Base-by-base conservation (phyloP, 768 basidiomycete genomes). In the Cystofilobasidium macerans region DNA sequence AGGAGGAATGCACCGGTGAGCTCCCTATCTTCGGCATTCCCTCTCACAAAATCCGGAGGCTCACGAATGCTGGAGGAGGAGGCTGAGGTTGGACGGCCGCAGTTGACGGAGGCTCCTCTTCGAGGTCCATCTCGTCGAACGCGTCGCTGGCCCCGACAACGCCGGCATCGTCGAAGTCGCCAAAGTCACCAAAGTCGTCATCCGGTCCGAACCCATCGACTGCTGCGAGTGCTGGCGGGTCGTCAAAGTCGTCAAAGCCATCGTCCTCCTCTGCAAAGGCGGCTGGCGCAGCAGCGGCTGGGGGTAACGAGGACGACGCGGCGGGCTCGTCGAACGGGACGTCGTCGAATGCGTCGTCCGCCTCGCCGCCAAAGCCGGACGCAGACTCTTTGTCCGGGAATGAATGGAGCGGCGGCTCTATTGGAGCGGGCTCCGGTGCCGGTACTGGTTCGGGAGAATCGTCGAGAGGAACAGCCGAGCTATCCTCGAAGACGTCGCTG, bases 101-200 rank as follows among this genome's bases (percentile, higher is more conserved):
- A 58, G 70, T 76, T 35, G 65, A 53, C 18, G 57, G 42, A 30
- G 72, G 82, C 79, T 61, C 73, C 42, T 74, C 70, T 13, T 72
- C 69, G 40, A 70, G 61, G 26, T 62, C 67, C 42, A 57, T 45
- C 6, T 66, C 70, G 40, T 69, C 79, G 68, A 75, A 72, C 73
- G 74, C 81, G 30, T 75, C 83, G 74, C 22, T 74, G 73, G 69
- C 74, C 30, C 24, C 61, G 5, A 57, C 73, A 30, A 68, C 71
- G 1, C 70, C 76, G 33, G 79, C 78, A 3, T 82, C 78, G 47
- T 81, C 82, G 74, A 86, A 86, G 64, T 83, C 83, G 66, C 85
- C 81, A 75, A 81, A 79, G 22, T 71, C 73, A 24, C 69, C 75
- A 40, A 74, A 73, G 28, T 70, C 72, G 20, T 69, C 78, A 20